Conservation (phyloP, 2,329 filamentous ascomycete species). For the Microsporum ferrugineum region DNA sequence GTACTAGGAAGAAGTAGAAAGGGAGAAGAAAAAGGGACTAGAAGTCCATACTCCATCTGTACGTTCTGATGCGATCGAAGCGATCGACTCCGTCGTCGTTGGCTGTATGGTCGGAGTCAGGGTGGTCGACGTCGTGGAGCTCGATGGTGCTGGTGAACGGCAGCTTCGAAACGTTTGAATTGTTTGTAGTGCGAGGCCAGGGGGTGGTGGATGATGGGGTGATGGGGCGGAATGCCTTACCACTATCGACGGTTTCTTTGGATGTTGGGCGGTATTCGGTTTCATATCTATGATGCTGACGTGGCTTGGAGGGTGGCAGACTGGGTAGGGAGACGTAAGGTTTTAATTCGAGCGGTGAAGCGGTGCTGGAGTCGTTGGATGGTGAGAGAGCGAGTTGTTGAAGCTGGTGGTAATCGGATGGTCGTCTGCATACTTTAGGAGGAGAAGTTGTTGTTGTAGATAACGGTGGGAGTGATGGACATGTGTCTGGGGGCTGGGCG, state of each 20-base stretch:
- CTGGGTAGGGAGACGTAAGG: slow-evolving; percentile 5
- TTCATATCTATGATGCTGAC: slow-evolving; percentile 3
- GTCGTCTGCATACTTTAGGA: neutral
- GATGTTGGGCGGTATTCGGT: slow-evolving; percentile 17
- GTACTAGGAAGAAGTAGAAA: neutral
- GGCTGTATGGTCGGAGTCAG: slow-evolving; percentile 12
- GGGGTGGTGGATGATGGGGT: slow-evolving; percentile 5
- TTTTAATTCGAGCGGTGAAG: slow-evolving; percentile 12
- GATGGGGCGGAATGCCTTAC: slow-evolving; percentile 16
- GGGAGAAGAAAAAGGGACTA: slow-evolving; percentile 15
- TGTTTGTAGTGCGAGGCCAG: neutral
- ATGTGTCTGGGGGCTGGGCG: neutral
- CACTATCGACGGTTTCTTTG: slow-evolving; percentile 25
- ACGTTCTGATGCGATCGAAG: slow-evolving; percentile 27
- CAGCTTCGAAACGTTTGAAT: neutral
- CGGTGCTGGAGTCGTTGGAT: slow-evolving; percentile 21
- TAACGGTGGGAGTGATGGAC: neutral
- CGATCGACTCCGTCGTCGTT: slow-evolving; percentile 24
- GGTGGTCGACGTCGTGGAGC: slow-evolving; percentile 10
- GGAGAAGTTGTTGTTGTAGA: neutral
- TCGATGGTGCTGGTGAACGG: neutral
- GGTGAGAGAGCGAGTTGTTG: neutral
- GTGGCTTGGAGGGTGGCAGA: slow-evolving; percentile 19
- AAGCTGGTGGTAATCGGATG: neutral
- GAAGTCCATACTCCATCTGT: slow-evolving; percentile 36